Evolutionary conservation across 495 filamentous ascomycete species (phyloP).

Genomic region (Aspergillus wentii): DNA sequence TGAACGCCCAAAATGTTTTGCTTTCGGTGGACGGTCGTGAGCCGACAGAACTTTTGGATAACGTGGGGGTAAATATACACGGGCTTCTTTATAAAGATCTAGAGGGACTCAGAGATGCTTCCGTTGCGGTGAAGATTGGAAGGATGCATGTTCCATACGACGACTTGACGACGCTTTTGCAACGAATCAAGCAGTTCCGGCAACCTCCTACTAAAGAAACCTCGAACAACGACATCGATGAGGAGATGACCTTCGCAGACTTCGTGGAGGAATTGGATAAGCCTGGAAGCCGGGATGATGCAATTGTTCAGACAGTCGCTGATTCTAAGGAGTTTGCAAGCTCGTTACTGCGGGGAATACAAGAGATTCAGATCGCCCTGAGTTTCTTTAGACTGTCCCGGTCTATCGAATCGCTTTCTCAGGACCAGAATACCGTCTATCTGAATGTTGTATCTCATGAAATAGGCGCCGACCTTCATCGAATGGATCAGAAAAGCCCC

Average conservation of each 20-base stretch:
- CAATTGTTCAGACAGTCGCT: conserved; percentile 78
- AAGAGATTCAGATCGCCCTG: conserved; percentile 93
- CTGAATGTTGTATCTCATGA: conserved; percentile 93
- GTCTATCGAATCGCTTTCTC: conserved; percentile 59
- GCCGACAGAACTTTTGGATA: conserved; percentile 84
- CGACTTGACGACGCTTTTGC: conserved; percentile 62
- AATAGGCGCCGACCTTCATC: conserved; percentile 86
- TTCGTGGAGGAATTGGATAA: conserved; percentile 74
- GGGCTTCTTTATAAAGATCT: conserved; percentile 84
- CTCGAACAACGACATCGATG: conserved; percentile 32
- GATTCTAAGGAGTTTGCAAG: conserved; percentile 91
- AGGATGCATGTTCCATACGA: conserved; percentile 88
- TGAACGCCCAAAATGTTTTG: conserved; percentile 76
- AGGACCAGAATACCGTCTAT: conserved; percentile 63
- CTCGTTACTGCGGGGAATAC: conserved; percentile 85
- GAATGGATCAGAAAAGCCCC: conserved; percentile 87
- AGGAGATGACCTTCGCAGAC: conserved; percentile 64
- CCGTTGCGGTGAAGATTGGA: conserved; percentile 85
- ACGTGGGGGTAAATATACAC: conserved; percentile 82
- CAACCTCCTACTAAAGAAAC: conserved; percentile 28
- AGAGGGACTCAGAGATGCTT: conserved; percentile 84
- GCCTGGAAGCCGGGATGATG: conserved; percentile 68
- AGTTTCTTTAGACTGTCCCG: conserved; percentile 88
- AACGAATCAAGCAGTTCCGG: conserved; percentile 39
- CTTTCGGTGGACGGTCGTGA: conserved; percentile 83